phyloP scores from a whole-genome alignment of 2,329 filamentous ascomycete species.

The Trichoderma sp. region DNA sequence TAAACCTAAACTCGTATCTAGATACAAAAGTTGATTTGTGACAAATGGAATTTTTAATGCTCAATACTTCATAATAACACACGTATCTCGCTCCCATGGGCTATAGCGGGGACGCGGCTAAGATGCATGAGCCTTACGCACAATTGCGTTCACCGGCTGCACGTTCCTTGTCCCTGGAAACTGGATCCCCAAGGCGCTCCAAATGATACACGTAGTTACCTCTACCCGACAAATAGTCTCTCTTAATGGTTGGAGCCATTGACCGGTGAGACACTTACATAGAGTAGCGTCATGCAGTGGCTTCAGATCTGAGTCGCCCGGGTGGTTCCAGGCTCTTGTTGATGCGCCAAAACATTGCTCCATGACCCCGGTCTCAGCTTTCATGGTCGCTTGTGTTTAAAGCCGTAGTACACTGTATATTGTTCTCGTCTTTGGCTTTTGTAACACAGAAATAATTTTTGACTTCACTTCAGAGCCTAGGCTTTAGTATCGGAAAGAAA shows the following conservation, averaged over 20 bases:
- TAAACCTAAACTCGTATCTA: background rate
- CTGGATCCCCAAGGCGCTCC: background rate
- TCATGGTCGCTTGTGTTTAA: background rate
- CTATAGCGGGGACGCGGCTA: background rate
- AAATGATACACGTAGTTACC: background rate
- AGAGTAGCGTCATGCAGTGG: background rate
- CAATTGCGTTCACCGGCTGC: background rate
- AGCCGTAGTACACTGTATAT: background rate
- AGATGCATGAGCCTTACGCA: background rate
- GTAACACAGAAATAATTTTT: background rate
- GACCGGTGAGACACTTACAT: background rate
- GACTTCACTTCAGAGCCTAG: background rate
- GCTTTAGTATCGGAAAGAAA: background rate
- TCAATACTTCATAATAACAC: background rate
- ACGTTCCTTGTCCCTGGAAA: background rate
- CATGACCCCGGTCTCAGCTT: background rate
- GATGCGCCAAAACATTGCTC: background rate
- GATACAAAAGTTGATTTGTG: background rate
- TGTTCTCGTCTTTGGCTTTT: background rate
- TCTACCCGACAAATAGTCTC: background rate
- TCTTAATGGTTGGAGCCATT: background rate
- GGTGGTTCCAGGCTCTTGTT: background rate
- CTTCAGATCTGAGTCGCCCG: background rate
- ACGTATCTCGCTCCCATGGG: background rate
- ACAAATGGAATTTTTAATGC: background rate